A percentile compares a stretch with the other conserved stretches of the same genome.
phyloP scores from a whole-genome alignment of 257 asterid genomes.

The Nicotiana tabacum region DNA sequence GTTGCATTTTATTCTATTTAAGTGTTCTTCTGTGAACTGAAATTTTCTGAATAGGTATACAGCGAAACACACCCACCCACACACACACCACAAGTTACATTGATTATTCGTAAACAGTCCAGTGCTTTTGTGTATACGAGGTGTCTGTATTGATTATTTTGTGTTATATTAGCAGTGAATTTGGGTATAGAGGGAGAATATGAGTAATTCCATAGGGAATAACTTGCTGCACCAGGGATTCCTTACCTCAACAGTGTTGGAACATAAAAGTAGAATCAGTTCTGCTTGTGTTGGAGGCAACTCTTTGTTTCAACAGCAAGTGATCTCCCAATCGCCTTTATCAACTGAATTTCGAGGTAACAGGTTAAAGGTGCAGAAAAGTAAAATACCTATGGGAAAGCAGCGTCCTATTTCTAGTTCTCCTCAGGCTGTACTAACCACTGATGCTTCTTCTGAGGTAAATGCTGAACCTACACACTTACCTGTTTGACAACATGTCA shows the following conservation, averaged over 20 bases:
- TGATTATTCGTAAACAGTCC: not conserved
- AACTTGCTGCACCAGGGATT: constrained; percentile 68
- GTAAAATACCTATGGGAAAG: constrained; percentile 53
- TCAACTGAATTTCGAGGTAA: constrained; percentile 52
- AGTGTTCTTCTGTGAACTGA: not conserved
- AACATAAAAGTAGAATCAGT: constrained; percentile 59
- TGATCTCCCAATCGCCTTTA: constrained; percentile 57
- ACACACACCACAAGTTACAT: not conserved
- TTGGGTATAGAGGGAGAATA: constrained; percentile 22
- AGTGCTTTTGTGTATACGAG: not conserved
- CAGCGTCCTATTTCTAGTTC: constrained; percentile 28
- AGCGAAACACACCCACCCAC: not conserved
- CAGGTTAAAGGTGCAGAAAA: constrained; percentile 37
- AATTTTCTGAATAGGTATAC: not conserved
- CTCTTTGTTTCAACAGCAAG: constrained; percentile 59
- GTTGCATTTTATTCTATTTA: not conserved
- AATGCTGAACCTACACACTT: not conserved
- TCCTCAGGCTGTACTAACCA: constrained; percentile 61
- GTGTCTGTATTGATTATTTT: not conserved
- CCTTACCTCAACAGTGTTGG: constrained; percentile 49
- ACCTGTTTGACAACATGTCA: not conserved
- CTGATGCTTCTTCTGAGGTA: constrained; percentile 62
- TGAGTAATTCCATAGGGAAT: constrained; percentile 80
- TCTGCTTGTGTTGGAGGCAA: constrained; percentile 56
- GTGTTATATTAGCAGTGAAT: constrained; percentile 12